Evolutionary conservation across 148 eudicot genomes (phyloP), one percentile per base, ranked within the genome.

Genomic region (Fagopyrum homotropicum): DNA sequence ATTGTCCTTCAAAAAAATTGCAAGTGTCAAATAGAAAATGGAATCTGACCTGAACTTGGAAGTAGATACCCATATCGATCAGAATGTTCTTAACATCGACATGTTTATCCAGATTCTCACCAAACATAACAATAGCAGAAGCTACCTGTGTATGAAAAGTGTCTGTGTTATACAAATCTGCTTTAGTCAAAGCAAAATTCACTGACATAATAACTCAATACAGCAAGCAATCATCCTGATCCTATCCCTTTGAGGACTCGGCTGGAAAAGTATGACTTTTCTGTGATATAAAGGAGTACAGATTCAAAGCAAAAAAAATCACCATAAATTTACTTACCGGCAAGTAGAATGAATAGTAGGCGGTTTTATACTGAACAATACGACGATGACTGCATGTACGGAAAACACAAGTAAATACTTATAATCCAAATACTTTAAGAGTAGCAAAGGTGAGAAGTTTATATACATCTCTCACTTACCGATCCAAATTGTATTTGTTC

Each of bases 281-380:
- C 14, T 35, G 14, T 35, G 19, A 15, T 66, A 40, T 66, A 72
- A 17, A 72, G 9, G 2, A 35, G 55, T 4, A 46, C 8, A 26
- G n/a, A 35, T 47, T 69, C 6, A 22, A 22, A 55, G 7, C 70
- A 48, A 59, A 9, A 3, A 70, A 35, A 57, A 15, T 11, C n/a
- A 61, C 68, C 72, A 45, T 45, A 51, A 56, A 50, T 44, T 50
- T 55, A 93, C 98, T 87, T 82, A 92, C 99, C 66, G 99, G 90
- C 45, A 96, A 85, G 82, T 96, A 92, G 80, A 96, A 89, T 75
- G 99, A 90, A 78, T 96, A 95, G 81, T 92, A 95, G 57, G 97
- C 92, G 55, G 97, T 90, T 81, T 95, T 95, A 82, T 92, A 95
- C 82, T 89, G 93, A 76, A 92, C 98, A 85, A 96, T 96, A 75